Evolutionary conservation across 176 grass and related monocot species (phyloP).

Genomic region (Olyra latifolia): DNA sequence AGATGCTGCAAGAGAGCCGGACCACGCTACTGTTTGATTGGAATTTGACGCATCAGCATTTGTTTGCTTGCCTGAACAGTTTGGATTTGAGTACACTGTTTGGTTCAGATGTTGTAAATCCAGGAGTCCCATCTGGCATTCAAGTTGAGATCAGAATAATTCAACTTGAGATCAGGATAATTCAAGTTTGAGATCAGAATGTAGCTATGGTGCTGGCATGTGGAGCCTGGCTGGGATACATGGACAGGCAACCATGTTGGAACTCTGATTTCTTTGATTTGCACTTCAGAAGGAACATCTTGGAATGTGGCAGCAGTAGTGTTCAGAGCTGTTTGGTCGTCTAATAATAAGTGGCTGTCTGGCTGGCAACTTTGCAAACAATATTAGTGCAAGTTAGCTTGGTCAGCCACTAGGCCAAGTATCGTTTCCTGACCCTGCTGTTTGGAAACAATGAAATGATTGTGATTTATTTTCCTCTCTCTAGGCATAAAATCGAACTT

Average conservation of each 20-base stretch:
- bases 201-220: neutral
- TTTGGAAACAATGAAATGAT: neutral
- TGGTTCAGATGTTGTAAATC: neutral
- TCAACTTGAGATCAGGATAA: neutral
- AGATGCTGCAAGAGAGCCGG: constrained; percentile 17
- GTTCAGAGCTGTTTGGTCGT: constrained; percentile 1
- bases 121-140: neutral
- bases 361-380: neutral
- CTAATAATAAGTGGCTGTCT: neutral
- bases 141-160: neutral
- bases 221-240: neutral
- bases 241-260: neutral
- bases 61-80: constrained; percentile 1
- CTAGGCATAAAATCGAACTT: neutral
- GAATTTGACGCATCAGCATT: constrained; percentile 2
- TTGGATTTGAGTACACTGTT: neutral
- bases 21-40: neutral
- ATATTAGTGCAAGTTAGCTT: constrained; percentile 10
- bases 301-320: constrained; percentile 17
- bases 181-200: neutral
- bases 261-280: neutral
- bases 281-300: neutral
- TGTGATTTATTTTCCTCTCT: neutral
- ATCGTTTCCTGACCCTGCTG: neutral
- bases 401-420: neutral